A percentile compares a stretch with the other conserved stretches of the same genome.
Conservation (phyloP, 1,139 yeast genomes). For the Candida buenavistaensis region DNA sequence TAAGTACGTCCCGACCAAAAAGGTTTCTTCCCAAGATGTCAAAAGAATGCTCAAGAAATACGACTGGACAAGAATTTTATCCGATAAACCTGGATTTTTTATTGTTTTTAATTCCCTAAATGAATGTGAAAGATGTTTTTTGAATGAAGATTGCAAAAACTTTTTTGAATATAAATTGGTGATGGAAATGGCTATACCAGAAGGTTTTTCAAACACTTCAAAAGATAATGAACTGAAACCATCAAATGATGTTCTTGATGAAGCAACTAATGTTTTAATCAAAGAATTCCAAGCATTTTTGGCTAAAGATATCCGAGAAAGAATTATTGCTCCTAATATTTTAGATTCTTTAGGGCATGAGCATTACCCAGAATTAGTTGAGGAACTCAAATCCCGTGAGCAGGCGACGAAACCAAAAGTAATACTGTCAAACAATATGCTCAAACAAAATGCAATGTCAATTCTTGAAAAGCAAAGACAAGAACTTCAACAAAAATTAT, state of each 20-base stretch:
- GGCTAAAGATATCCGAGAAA: constrained; percentile 71
- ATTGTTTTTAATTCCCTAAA: constrained; percentile 63
- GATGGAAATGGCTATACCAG: constrained; percentile 58
- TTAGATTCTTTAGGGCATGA: constrained; percentile 62
- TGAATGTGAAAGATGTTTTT: constrained; percentile 69
- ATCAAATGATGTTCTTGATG: constrained; percentile 42
- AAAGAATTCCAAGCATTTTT: constrained; percentile 66
- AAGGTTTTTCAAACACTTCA: constrained; percentile 19
- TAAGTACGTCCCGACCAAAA: constrained; percentile 51
- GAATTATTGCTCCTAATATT: constrained; percentile 71
- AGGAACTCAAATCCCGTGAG: constrained; percentile 42
- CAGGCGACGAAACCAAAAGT: constrained; percentile 24
- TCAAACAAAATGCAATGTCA: constrained; percentile 29
- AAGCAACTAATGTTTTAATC: constrained; percentile 58
- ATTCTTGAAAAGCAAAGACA: constrained; percentile 27
- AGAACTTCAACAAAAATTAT: constrained; percentile 29
- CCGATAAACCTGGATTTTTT: constrained; percentile 67
- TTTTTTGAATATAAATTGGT: constrained; percentile 50
- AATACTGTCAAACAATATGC: constrained; percentile 16
- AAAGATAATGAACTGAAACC: constrained; percentile 15
- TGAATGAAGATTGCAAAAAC: constrained; percentile 62
- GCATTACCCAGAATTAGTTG: constrained; percentile 54
- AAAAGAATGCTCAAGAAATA: constrained; percentile 54
- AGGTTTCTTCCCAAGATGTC: constrained; percentile 53
- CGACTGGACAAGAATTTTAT: constrained; percentile 64